A percentile compares a stretch with the other conserved stretches of the same genome.
Evolutionary conservation across 78 protist genomes (phyloP).

Genomic region (Dictyostelium citrinum): DNA sequence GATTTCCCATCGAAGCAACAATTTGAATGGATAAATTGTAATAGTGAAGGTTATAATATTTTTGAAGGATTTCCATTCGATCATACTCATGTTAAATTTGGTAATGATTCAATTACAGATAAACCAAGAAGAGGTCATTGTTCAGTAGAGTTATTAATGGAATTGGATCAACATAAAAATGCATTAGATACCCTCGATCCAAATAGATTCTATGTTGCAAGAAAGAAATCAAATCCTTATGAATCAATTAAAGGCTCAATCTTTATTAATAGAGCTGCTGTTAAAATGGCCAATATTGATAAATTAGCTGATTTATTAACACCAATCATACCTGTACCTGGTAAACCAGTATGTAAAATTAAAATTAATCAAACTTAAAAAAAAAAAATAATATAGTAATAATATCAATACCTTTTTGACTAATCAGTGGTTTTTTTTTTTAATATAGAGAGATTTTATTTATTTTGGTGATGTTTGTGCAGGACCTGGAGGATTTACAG

Average conservation of each 20-base stretch:
- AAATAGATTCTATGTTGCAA: slow-evolving; percentile 46
- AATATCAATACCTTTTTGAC: too few species aligned
- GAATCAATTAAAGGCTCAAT: slow-evolving; percentile 78
- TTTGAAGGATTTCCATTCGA: neutral
- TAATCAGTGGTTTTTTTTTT: too few species aligned
- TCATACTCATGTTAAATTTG: neutral
- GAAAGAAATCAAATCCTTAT: slow-evolving; percentile 85
- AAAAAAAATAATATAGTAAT: too few species aligned
- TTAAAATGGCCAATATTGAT: slow-evolving; percentile 93
- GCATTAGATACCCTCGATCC: slow-evolving; percentile 44
- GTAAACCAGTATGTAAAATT: neutral
- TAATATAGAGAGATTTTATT: slow-evolving; percentile 7
- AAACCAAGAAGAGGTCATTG: slow-evolving; percentile 24
- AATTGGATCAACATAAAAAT: slow-evolving; percentile 16
- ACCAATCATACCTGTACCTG: neutral
- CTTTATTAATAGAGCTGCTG: slow-evolving; percentile 94
- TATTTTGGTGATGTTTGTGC: slow-evolving; percentile 88
- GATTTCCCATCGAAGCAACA: slow-evolving; percentile 2
- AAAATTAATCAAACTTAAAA: too few species aligned
- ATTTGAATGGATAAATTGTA: neutral
- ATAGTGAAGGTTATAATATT: neutral
- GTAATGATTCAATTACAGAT: neutral
- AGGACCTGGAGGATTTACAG: slow-evolving; percentile 96
- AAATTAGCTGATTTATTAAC: slow-evolving; percentile 12
- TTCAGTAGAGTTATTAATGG: neutral